Base-by-base conservation (phyloP, 495 filamentous ascomycete species). In the Penicillium pancosmium region DNA sequence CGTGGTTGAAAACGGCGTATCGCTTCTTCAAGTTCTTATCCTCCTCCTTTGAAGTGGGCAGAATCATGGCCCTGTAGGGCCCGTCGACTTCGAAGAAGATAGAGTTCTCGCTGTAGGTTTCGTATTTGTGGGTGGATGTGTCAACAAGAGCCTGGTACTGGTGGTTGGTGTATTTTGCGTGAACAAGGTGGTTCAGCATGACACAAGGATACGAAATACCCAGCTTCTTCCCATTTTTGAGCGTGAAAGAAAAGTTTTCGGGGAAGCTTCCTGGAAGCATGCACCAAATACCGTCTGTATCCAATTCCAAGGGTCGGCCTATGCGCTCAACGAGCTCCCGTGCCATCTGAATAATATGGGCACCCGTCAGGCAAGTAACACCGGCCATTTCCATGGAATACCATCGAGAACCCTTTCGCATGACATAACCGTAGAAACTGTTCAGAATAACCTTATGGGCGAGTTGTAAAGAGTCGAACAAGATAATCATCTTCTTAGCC, bases 311-410 rank as follows among this genome's bases (percentile, higher is more conserved):
- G 0, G 94, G 94, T 41, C 94, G 86, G 18, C 94, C 94, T 18
- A 99, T 89, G 15, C 94, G 84, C 67, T 99, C 94, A 11, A 99
- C 93, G 16, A 99, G 82, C 64, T 95, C 89, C 71, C 93, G 84
- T 16, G 94, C 94, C 85, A 99, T 88, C 69, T 98, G 94, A 70
- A 99, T 99, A 70, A 99, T 99, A 55, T 87, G 91, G 15, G 94
- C 94, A 55, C 94, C 94, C 1, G 94, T 99, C 56, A 99, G 75
- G 78, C 94, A 99, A 31, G 94, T 99, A 18, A 99, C 95, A 68
- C 94, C 94, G 12, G 94, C 94, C 94, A 99, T 99, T 72, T 98
- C 94, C 91, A 99, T 90, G 38, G 95, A 98, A 69, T 98, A 99
- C 94, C 94, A 99, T 50, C 94, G 83, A 41, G 93, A 97, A 5